Evolutionary conservation across 2,329 filamentous ascomycete species (phyloP).

Genomic region (Cladosporium sp.): DNA sequence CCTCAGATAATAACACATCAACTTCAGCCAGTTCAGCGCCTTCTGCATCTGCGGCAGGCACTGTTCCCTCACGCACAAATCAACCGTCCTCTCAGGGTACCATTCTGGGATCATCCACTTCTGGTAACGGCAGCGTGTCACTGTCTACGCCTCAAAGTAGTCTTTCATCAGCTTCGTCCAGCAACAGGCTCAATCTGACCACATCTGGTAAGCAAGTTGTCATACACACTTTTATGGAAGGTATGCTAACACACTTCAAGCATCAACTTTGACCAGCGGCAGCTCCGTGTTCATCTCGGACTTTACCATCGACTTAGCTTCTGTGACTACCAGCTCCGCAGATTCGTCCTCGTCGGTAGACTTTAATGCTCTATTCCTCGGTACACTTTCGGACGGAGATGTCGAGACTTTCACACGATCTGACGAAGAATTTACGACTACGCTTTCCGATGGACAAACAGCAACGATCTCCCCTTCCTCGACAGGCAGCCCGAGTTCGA

Average conservation of each 20-base stretch:
- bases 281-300: slow-evolving; percentile 20
- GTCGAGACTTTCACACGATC: slow-evolving; percentile 22
- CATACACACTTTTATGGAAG: background rate
- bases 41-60: background rate
- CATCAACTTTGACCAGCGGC: slow-evolving; percentile 17
- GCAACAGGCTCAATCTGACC: slow-evolving; percentile 18
- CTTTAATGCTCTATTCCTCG: slow-evolving; percentile 18
- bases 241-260: slow-evolving; percentile 16
- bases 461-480: slow-evolving; percentile 22
- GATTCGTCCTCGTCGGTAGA: slow-evolving; percentile 9
- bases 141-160: background rate
- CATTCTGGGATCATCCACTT: slow-evolving; percentile 1
- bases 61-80: background rate
- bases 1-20: background rate
- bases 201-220: slow-evolving; percentile 21
- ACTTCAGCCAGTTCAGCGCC: background rate
- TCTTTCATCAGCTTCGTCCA: background rate
- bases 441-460: slow-evolving; percentile 21
- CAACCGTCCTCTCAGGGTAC: background rate
- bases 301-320: slow-evolving; percentile 17
- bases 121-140: slow-evolving; percentile 8
- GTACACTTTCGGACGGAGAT: slow-evolving; percentile 24
- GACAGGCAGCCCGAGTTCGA: background rate
- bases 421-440: slow-evolving; percentile 23
- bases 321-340: background rate